Conservation (phyloP, 129 eudicot genomes). For the Flaveria robusta region DNA sequence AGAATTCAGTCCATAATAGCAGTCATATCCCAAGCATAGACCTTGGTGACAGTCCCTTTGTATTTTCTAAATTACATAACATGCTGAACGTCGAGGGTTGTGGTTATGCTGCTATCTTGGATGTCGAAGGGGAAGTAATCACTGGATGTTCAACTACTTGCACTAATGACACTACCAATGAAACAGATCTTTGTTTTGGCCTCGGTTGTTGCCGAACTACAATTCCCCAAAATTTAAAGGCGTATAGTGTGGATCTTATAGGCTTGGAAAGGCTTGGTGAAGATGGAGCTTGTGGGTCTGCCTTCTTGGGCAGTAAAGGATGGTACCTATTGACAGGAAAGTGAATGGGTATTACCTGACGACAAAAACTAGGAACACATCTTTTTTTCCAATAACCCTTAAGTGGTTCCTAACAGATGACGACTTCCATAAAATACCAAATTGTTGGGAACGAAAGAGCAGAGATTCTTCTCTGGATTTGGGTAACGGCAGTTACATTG, state of each 20-base stretch:
- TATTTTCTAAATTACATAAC: slow-evolving; percentile 13
- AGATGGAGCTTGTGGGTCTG: slow-evolving; percentile 28
- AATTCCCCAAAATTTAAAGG: slow-evolving; percentile 20
- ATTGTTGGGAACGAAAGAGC: not conserved
- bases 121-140: not conserved
- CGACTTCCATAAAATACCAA: not conserved
- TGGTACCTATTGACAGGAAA: not conserved
- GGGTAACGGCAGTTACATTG: not conserved
- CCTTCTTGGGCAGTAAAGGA: not conserved
- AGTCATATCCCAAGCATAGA: slow-evolving; percentile 7
- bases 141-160: slow-evolving; percentile 23
- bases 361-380: not conserved
- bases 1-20: slow-evolving; percentile 4
- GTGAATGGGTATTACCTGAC: not conserved
- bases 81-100: slow-evolving; percentile 23
- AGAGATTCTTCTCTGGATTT: not conserved
- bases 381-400: not conserved
- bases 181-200: slow-evolving; percentile 24
- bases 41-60: slow-evolving; percentile 28
- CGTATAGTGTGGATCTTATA: slow-evolving; percentile 11
- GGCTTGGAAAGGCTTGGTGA: slow-evolving; percentile 6
- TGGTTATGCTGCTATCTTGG: slow-evolving; percentile 16
- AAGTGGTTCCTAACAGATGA: not conserved
- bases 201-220: slow-evolving; percentile 31
- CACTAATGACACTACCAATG: not conserved